Evolutionary conservation across 2,329 filamentous ascomycete species (phyloP).

Genomic region (Bipolaris oryzae): DNA sequence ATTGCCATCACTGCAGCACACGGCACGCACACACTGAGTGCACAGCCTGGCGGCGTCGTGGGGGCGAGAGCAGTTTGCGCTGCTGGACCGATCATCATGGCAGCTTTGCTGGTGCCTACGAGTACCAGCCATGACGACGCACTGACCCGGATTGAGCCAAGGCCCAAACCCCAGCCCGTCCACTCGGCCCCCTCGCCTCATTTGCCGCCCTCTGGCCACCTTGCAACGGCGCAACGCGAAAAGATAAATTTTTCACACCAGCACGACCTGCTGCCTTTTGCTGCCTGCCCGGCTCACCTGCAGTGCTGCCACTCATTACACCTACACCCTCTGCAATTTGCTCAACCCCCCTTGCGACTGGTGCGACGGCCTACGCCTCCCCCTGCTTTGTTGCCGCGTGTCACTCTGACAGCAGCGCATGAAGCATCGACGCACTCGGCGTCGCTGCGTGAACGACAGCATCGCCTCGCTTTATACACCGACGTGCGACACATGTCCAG

Average conservation of each 20-base stretch:
- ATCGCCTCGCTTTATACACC: conserved; percentile 1
- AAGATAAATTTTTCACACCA: conserved; percentile 20
- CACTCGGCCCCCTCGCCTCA: conserved; percentile 34
- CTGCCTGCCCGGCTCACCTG: background rate
- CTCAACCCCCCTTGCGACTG: conserved; percentile 25
- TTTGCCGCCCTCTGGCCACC: conserved; percentile 22
- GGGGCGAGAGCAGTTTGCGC: background rate
- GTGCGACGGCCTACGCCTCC: conserved; percentile 25
- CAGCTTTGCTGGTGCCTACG: conserved; percentile 15
- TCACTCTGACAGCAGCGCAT: conserved; percentile 2
- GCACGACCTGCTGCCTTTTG: conserved; percentile 4
- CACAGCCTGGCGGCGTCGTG: too few species aligned
- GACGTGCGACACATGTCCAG: conserved; percentile 5
- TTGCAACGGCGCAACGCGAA: conserved; percentile 15
- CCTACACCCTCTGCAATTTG: conserved; percentile 29
- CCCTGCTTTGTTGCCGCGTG: conserved; percentile 7
- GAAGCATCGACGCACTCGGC: conserved; percentile 11
- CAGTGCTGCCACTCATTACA: conserved; percentile 13
- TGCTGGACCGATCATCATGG: conserved; percentile 12
- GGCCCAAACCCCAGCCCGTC: conserved; percentile 18
- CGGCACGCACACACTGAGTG: background rate
- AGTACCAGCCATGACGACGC: conserved; percentile 34
- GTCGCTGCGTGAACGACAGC: background rate
- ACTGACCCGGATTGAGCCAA: conserved; percentile 26
- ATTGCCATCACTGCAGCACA: background rate